A percentile compares a stretch with the other conserved stretches of the same genome.
phyloP scores from a whole-genome alignment of 805 yeast species.

The Hanseniaspora mollemarum region DNA sequence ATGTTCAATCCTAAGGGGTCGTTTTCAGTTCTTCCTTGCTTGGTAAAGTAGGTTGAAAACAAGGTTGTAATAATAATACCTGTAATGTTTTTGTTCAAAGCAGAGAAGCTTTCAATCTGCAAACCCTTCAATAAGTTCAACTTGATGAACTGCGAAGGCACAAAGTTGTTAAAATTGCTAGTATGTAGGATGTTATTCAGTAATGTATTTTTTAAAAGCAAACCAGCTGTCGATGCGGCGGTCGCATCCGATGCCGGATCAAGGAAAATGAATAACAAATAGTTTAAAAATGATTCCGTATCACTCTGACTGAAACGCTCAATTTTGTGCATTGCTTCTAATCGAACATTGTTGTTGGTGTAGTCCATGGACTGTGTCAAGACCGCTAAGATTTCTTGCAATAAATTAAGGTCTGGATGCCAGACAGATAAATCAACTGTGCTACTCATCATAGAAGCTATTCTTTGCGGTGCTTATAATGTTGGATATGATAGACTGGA shows the following conservation, averaged over 20 bases:
- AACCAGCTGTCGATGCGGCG: conserved; percentile 78
- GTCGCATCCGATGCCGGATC: conserved; percentile 39
- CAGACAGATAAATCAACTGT: conserved; percentile 1
- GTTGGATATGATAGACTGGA: too few species aligned
- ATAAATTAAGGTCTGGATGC: conserved; percentile 1
- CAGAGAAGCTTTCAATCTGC: conserved; percentile 17
- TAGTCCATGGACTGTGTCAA: conserved; percentile 8
- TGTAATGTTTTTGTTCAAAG: conserved; percentile 72
- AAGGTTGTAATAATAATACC: conserved; percentile 83
- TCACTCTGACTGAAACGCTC: conserved; percentile 10
- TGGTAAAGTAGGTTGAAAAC: conserved; percentile 39
- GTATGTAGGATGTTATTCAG: conserved; percentile 28
- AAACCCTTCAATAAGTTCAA: conserved; percentile 35
- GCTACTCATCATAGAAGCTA: background rate
- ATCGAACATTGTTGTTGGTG: conserved; percentile 7
- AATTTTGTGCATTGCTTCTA: conserved; percentile 5
- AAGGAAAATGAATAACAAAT: conserved; percentile 59
- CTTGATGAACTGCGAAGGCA: conserved; percentile 34
- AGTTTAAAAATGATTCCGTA: conserved; percentile 49
- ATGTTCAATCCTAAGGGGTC: conserved; percentile 48
- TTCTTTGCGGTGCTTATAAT: too few species aligned
- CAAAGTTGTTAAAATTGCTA: conserved; percentile 31
- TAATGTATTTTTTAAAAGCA: conserved; percentile 69
- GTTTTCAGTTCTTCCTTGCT: conserved; percentile 26
- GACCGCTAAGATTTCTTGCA: conserved; percentile 1